Conservation (phyloP, 2,329 filamentous ascomycete genomes). For the Cercospora sesami region DNA sequence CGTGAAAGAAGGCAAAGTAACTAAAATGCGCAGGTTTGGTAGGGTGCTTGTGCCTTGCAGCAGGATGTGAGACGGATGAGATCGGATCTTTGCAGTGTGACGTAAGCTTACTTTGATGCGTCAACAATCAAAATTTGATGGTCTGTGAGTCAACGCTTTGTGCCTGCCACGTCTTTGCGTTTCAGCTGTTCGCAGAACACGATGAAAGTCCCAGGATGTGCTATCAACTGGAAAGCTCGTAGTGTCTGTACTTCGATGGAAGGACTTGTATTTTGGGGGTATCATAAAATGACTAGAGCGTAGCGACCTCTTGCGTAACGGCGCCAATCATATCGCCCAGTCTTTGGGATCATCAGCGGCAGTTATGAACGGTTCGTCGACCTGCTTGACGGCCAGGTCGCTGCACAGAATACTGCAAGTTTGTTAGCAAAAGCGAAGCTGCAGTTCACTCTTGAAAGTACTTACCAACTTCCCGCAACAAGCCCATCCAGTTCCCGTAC, state of each 20-base stretch:
- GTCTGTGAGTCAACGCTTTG: not conserved
- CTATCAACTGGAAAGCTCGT: not conserved
- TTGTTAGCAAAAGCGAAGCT: slow-evolving; percentile 40
- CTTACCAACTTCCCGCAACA: slow-evolving; percentile 71
- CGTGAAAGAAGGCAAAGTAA: too few relatives aligned
- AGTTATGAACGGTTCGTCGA: slow-evolving; percentile 88
- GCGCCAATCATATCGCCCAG: slow-evolving; percentile 60
- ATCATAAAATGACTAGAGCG: not conserved
- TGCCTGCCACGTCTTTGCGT: not conserved
- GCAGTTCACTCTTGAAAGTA: too few relatives aligned
- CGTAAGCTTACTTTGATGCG: not conserved
- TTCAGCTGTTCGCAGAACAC: not conserved
- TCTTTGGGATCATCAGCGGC: slow-evolving; percentile 71
- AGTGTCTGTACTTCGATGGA: not conserved
- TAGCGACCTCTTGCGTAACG: not conserved
- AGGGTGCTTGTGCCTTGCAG: not conserved
- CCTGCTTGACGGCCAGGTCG: slow-evolving; percentile 89
- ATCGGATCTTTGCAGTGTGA: slow-evolving; percentile 1
- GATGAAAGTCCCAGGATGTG: not conserved
- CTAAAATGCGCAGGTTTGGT: not conserved
- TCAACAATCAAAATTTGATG: not conserved
- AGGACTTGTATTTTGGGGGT: not conserved
- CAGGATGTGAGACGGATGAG: not conserved
- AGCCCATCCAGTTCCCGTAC: slow-evolving; percentile 88
- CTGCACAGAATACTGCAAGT: slow-evolving; percentile 74